These are phyloP conservation scores for Penicillium egyptiacum DNA, from an alignment of 495 filamentous ascomycete species.

Conservation along the genomic window DNA sequence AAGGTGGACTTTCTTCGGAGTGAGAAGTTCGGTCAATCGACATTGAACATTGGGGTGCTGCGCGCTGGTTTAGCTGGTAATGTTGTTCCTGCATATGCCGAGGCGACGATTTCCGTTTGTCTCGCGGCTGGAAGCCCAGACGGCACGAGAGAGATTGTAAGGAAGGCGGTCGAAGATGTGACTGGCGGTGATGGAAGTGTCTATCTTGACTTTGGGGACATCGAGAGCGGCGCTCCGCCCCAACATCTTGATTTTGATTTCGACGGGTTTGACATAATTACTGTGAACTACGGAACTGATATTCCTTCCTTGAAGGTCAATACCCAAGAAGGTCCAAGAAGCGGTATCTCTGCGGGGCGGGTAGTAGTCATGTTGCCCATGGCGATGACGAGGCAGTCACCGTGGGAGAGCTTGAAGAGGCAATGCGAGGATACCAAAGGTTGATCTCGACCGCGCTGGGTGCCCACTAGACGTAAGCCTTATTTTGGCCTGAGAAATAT, in stretches of 20 bases:
- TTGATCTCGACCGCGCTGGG: neutral
- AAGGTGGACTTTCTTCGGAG: neutral
- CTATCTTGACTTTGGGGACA: neutral
- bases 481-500: neutral
- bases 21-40: neutral
- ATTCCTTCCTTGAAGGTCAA: conserved; percentile 47
- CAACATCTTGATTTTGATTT: conserved; percentile 6
- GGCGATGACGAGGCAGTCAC: conserved; percentile 69
- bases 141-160: neutral
- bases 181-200: neutral
- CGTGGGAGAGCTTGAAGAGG: conserved; percentile 61
- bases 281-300: conserved; percentile 83
- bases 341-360: conserved; percentile 77
- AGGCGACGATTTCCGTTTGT: neutral
- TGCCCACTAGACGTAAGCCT: neutral
- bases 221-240: neutral
- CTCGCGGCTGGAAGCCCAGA: neutral
- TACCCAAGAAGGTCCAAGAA: conserved; percentile 30
- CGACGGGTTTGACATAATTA: conserved; percentile 60
- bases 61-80: neutral
- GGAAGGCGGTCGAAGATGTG: neutral
- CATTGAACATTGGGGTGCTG: neutral
- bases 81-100: neutral
- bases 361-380: conserved; percentile 77
- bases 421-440: conserved; percentile 62